Evolutionary conservation across 257 asterid genomes (phyloP), one percentile per base, ranked within the genome.

Genomic region (Cinchona pubescens): DNA sequence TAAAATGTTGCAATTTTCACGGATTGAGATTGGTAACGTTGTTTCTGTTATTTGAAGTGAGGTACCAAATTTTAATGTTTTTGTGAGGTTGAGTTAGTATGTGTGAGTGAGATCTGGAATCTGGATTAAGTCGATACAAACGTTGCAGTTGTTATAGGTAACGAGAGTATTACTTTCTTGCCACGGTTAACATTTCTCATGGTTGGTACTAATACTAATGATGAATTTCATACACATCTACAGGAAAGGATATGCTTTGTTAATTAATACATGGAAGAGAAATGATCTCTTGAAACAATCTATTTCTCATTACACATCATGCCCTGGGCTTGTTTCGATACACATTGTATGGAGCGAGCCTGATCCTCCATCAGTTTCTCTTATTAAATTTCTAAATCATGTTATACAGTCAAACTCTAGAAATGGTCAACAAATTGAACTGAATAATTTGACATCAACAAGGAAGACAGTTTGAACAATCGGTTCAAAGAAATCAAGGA

Each of bases 241-340:
- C 87, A 92, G 97, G 82, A 83, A 79, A 83, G 96, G 96, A 69
- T 92, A 90, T 75, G 82, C 97, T 55, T 71, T 92, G 74, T 82
- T 92, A 88, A 89, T 92, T 64, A 92, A 92, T 83, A 92, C 97
- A 25, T 92, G 97, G 96, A 90, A 88, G 88, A 85, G 97, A 88
- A 85, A 90, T 72, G 96, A 90, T 82, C 96, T 92, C 64, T 83
- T 90, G 69, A 90, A 88, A 78, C 81, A 84, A 75, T 92, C 97
- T 61, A 86, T 89, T 76, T 87, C 96, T 79, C 97, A 90, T 78
- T 90, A 90, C 73, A 82, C 90, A 69, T 84, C 92, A 46, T 89
- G 97, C 72, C 91, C 88, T 40, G 87, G 92, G 58, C 93, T 90
- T 69, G 87, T 85, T 79, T 89, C 96, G 38, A 73, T 90, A 66